Evolutionary conservation across 2,329 filamentous ascomycete genomes (phyloP), one percentile per base, ranked within the genome.

Genomic region (Lasiodiplodia citricola): DNA sequence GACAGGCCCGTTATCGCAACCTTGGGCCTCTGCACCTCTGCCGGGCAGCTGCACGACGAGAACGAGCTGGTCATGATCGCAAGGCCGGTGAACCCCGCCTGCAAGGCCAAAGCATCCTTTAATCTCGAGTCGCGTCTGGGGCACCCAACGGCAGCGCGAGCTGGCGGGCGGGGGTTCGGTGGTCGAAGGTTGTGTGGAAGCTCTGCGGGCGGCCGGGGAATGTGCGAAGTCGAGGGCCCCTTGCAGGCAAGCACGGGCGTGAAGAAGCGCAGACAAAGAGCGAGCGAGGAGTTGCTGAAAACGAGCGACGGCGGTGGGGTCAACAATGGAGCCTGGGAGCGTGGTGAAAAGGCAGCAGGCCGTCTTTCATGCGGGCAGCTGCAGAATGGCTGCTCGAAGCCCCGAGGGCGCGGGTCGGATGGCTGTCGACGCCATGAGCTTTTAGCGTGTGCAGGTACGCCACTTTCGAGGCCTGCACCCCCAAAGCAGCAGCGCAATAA

Each of bases 21-120:
- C 54, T 18, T 57, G 67, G 67, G 67, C 21, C 13, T 54, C 64
- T 56, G 64, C 37, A 31, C 54, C 16, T 21, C 31, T 21, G 23
- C 35, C 57, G 57, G 57, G 57, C 60, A 54, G 60, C 66, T 68
- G 66, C 66, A 68, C 21, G 66, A 68, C 66, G 66, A 68, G 66
- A 62, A 63, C 66, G 47, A 66, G 63, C 60, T 52, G 60, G 21
- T 56, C 63, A 66, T 66, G 63, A 56, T 64, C 35, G 60, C 60
- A 64, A 54, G 44, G 44, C 44, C 37, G 21, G 37, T 28, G 35
- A 44, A 41, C 62, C 62, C 62, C 62, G 62, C 62, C 62, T 65
- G 50, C 62, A 55, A 23, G 51, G 47, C 63, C 51, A 55, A 18
- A 55, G 52, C 50, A 55, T 56, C 52, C 52, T 66, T 66, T 66